A percentile compares a stretch with the other conserved stretches of the same genome.
These are phyloP conservation scores for Cairneyella variabilis DNA, from an alignment of 495 filamentous ascomycete species.

Conservation along the genomic window DNA sequence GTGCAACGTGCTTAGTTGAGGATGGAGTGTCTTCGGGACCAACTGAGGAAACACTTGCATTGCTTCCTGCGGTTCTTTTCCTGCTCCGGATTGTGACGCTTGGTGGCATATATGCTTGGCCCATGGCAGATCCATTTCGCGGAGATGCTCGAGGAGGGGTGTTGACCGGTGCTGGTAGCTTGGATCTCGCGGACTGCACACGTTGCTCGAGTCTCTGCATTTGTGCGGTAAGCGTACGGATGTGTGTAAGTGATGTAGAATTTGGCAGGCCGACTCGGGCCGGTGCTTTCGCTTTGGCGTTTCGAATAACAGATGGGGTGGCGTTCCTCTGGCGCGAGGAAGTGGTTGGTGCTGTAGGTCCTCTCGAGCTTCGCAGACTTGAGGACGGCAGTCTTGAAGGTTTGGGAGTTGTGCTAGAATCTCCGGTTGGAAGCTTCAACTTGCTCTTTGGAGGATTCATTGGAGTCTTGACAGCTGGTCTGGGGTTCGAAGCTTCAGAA, in stretches of 20 bases:
- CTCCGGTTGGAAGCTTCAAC: slow-evolving; percentile 42
- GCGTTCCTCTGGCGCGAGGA: slow-evolving; percentile 19
- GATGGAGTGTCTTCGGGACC: slow-evolving; percentile 36
- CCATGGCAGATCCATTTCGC: slow-evolving; percentile 46
- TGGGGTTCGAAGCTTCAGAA: slow-evolving; percentile 59
- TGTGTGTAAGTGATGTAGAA: slow-evolving; percentile 87
- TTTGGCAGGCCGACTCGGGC: slow-evolving; percentile 49
- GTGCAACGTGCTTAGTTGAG: slow-evolving; percentile 44
- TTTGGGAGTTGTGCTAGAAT: slow-evolving; percentile 48
- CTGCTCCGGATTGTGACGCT: slow-evolving; percentile 74
- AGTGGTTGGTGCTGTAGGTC: slow-evolving; percentile 11
- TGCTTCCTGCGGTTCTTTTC: slow-evolving; percentile 64
- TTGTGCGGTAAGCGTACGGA: slow-evolving; percentile 87
- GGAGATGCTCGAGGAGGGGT: slow-evolving; percentile 83
- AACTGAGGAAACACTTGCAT: slow-evolving; percentile 36
- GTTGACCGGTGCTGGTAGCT: slow-evolving; percentile 73
- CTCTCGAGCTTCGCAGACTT: slow-evolving; percentile 21
- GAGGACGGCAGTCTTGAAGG: slow-evolving; percentile 24
- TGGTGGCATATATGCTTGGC: slow-evolving; percentile 58
- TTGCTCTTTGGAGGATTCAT: slow-evolving; percentile 36
- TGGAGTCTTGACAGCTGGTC: slow-evolving; percentile 26
- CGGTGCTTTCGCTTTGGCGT: slow-evolving; percentile 23
- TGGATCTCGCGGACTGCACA: slow-evolving; percentile 89
- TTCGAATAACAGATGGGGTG: slow-evolving; percentile 28
- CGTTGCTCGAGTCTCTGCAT: slow-evolving; percentile 94